Evolutionary conservation across 176 grass and related monocot species (phyloP), one percentile per base, ranked within the genome.

Genomic region (Ensete ventricosum): DNA sequence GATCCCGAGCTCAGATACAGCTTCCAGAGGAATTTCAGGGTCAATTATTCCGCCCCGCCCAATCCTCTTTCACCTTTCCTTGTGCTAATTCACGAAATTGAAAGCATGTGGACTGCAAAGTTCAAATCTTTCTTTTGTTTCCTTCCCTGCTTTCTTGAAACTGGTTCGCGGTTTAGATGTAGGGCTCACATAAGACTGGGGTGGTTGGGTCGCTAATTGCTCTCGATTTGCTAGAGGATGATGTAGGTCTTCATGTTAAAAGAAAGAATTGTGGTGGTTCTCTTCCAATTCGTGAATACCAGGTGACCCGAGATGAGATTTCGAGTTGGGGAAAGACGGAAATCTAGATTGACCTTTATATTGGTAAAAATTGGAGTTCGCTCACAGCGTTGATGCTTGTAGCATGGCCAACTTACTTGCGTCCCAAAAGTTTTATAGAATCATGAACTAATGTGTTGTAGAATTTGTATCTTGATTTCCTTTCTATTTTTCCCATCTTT

Each of bases 1-100:
- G 89, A 91, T 83, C 89, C 89, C 57, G 85, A 91, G 80, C 80
- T 91, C 26, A 78, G 85, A 16, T 91, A 87, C 80, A 87, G 85
- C 72, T 87, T 87, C 85, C 85, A 83, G 85, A 81, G 85, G 21
- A 87, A 83, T 64, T 79, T 76, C 50, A 72, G 79, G 85, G 81
- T 87, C 52, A 8, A 54, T 75, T 2, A 54, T 8, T 11, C 14
- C 53, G 14, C 16, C 13, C n/a, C 52, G 6, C n/a, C 55, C 7
- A 1, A 25, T 7, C 17, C 57, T 72, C 67, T 78, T 23, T 51
- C 3, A 0, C 1, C 20, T 57, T 16, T 16, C 8, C 50, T 19
- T 81, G 0, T 71, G 13, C 12, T 54, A 20, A 27, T 14, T 49
- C 57, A 20, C 69, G 60, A 23, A 64, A 24, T 64, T 23, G 0